These are phyloP conservation scores for Pichia sp. DNA, from an alignment of 1,139 yeast genomes.

Conservation along the genomic window DNA sequence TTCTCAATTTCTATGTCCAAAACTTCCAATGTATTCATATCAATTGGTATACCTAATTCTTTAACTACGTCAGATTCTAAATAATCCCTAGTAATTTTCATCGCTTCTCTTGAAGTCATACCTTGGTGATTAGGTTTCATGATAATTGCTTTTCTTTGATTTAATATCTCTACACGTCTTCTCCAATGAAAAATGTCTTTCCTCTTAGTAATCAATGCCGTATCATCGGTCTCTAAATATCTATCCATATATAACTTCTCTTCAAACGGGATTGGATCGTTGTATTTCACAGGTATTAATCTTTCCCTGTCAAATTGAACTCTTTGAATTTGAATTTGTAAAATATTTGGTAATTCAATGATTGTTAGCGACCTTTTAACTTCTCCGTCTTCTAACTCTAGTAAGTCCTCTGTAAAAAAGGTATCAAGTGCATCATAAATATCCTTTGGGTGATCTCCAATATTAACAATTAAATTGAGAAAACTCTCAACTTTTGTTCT, in stretches of 20 bases:
- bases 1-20: conserved; percentile 32
- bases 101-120: conserved; percentile 43
- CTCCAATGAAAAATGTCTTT: conserved; percentile 63
- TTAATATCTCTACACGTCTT: conserved; percentile 41
- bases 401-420: conserved; percentile 71
- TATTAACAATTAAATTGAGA: conserved; percentile 72
- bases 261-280: conserved; percentile 74
- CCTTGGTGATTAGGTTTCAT: conserved; percentile 41
- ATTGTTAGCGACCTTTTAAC: conserved; percentile 71
- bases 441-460: conserved; percentile 82
- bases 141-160: conserved; percentile 37
- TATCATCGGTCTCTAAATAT: conserved; percentile 69
- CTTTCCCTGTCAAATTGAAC: conserved; percentile 78
- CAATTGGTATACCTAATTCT: conserved; percentile 28
- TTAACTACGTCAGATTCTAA: conserved; percentile 37
- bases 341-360: conserved; percentile 64
- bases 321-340: conserved; percentile 90
- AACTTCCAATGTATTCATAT: conserved; percentile 28
- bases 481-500: conserved; percentile 73
- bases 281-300: conserved; percentile 72
- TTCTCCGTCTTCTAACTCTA: conserved; percentile 63
- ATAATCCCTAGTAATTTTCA: conserved; percentile 51
- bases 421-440: conserved; percentile 86
- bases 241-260: conserved; percentile 80
- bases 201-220: conserved; percentile 45